Base-by-base conservation (phyloP, 2,329 filamentous ascomycete genomes). In the Aureobasidium sp. region DNA sequence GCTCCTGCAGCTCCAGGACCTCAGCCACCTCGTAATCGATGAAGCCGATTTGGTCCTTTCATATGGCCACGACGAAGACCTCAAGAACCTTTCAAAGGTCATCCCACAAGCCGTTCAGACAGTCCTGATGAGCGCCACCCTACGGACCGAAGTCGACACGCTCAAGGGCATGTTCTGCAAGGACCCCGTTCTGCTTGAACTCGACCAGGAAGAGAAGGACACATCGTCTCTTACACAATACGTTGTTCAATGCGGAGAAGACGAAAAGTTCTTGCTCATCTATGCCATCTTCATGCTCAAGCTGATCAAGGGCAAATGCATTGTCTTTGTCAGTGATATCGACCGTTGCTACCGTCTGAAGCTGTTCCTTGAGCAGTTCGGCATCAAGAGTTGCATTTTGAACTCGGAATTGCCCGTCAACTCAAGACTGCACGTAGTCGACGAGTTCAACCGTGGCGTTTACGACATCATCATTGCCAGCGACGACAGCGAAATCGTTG, bases 381-480 rank as follows among this genome's bases (percentile, higher is more conserved):
- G 90, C 41, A 91, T 96, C 65, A 86, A 89, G 66, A 91, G 88
- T 63, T 95, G 88, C 69, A 88, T 96, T 24, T 74, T 98, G 35
- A 98, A 98, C 71, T 93, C 89, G 1, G 91, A 98, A 66, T 72
- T 98, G 30, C 93, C 93, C 0, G 84, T 97, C 59, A 96, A 96
- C 64, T 93, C 88, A 1, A 79, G 93, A 56, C 83, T 96, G 34
- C 91, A 98, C 66, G 90, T 95, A 2, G 91, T 98, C 2, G 87
- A 97, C 63, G 90, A 97, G 68, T 98, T 98, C 72, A 98, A 97
- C 74, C 87, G 88, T 70, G 88, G 88, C 50, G 84, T 97, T 6
- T 98, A 98, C 76, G 91, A 98, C 63, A 96, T 97, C 57, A 90
- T 98, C 60, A 95, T 98, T 62, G 93, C 93, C 1, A 90, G 89